A percentile compares a stretch with the other conserved stretches of the same genome.
Conservation (phyloP, 179 eudicot species). For the Heliamphora pulchella region DNA sequence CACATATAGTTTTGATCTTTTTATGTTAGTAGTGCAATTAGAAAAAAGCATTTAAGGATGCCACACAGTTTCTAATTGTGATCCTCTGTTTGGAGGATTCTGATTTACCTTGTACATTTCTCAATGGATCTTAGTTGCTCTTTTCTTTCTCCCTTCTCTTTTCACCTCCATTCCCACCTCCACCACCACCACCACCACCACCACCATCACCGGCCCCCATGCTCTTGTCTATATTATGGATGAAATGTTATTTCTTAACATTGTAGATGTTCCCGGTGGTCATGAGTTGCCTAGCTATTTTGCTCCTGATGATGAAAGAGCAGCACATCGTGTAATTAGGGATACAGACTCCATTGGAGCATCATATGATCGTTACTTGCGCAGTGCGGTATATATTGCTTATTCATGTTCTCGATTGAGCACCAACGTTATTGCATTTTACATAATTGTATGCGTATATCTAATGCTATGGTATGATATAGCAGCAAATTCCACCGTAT, state of each 20-base stretch:
- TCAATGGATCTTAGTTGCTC: neutral
- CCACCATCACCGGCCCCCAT: neutral
- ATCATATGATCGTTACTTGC: constrained; percentile 61
- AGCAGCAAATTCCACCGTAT: constrained; percentile 50
- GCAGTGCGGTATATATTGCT: constrained; percentile 35
- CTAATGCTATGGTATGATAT: constrained; percentile 14
- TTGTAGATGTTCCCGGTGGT: constrained; percentile 47
- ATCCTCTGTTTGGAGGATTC: constrained; percentile 8
- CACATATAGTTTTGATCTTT: no score
- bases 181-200: neutral
- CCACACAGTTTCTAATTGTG: neutral
- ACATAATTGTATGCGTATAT: constrained; percentile 10
- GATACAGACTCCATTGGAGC: constrained; percentile 59
- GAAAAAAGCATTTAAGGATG: neutral
- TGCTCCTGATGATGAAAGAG: constrained; percentile 46
- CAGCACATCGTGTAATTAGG: constrained; percentile 34
- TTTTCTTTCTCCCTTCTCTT: neutral
- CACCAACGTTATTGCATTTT: neutral
- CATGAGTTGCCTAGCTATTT: constrained; percentile 48
- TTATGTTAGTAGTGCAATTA: neutral
- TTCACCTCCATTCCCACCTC: neutral
- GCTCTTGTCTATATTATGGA: neutral
- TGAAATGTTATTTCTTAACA: constrained; percentile 12
- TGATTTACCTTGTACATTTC: neutral
- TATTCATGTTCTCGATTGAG: neutral